Evolutionary conservation across 176 grass and related monocot genomes (phyloP), one percentile per base, ranked within the genome.

Genomic region (Alloteropsis semialata): DNA sequence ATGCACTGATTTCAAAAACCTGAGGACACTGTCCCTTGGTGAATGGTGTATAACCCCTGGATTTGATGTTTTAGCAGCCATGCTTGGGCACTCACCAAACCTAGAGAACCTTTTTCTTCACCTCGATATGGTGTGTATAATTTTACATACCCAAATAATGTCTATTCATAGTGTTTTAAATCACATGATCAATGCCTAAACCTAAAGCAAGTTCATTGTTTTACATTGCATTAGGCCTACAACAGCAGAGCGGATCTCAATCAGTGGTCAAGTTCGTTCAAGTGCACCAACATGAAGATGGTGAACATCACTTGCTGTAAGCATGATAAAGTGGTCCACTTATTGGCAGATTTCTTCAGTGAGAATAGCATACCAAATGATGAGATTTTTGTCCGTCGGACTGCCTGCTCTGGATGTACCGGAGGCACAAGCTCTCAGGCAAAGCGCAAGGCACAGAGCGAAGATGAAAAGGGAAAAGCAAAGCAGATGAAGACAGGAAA

Each of bases 31-130:
- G n/a, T n/a, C n/a, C n/a, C n/a, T n/a, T n/a, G n/a, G n/a, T n/a
- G n/a, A n/a, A n/a, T n/a, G 84, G 77, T 87, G 84, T 75, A 57
- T 81, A 3, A 33, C 51, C 67, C 37, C 37, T 45, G 15, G 43
- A 49, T 68, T 81, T 6, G 12, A 67, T 75, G 50, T 17, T 48
- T 46, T 87, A 56, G 53, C 85, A 68, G 46, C 49, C 78, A 81
- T 87, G 74, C 77, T 81, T 17, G 12, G 34, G 29, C 30, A 58
- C 19, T 81, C 84, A 28, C 84, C 69, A 44, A 81, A 87, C 51
- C 33, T 87, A 66, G 77, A 87, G 60, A 81, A 56, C 36, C 59
- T 87, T 44, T 87, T 48, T 38, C 39, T 87, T 75, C 59, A 68
- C 49, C 85, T 87, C 7, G 59, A 75, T 34, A 53, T 84, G 85